A percentile compares a stretch with the other conserved stretches of the same genome.
These are phyloP conservation scores for Xylariales sp. DNA, from an alignment of 2,329 filamentous ascomycete species.

Conservation along the genomic window DNA sequence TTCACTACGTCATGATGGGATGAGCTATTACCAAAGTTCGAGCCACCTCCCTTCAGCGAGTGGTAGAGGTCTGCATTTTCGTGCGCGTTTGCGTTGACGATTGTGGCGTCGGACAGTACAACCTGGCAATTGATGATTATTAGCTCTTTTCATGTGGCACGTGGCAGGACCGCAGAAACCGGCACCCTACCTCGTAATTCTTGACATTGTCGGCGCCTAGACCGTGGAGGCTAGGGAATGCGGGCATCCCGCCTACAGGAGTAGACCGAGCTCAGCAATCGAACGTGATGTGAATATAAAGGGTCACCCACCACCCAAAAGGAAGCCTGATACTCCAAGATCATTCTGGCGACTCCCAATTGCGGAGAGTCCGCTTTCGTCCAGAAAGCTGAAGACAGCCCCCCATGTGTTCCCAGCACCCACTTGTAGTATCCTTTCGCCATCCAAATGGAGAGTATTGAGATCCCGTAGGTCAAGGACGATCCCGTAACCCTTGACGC, in stretches of 20 bases:
- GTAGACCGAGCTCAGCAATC: background rate
- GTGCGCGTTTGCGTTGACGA: constrained; percentile 36
- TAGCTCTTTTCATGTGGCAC: background rate
- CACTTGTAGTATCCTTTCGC: constrained; percentile 10
- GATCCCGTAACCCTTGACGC: constrained; percentile 35
- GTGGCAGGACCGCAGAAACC: background rate
- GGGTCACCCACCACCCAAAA: constrained; percentile 35
- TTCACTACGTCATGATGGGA: background rate
- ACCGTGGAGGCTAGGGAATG: constrained; percentile 39
- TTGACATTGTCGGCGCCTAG: constrained; percentile 35
- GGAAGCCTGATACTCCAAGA: constrained; percentile 39
- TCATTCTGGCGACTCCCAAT: constrained; percentile 37
- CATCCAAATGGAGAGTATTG: constrained; percentile 18
- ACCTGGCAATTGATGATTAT: constrained; percentile 10
- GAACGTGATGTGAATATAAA: background rate
- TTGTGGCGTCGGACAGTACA: constrained; percentile 35
- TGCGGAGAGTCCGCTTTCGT: constrained; percentile 26
- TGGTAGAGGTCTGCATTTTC: constrained; percentile 35
- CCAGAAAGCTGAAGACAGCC: constrained; percentile 34
- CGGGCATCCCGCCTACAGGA: constrained; percentile 35
- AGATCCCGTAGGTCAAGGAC: constrained; percentile 38
- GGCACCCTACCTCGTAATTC: constrained; percentile 37
- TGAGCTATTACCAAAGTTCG: constrained; percentile 38
- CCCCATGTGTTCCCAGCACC: constrained; percentile 35
- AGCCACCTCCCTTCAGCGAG: constrained; percentile 39